phyloP scores from a whole-genome alignment of 306 rosid genomes.

The Cucurbita maxima region DNA sequence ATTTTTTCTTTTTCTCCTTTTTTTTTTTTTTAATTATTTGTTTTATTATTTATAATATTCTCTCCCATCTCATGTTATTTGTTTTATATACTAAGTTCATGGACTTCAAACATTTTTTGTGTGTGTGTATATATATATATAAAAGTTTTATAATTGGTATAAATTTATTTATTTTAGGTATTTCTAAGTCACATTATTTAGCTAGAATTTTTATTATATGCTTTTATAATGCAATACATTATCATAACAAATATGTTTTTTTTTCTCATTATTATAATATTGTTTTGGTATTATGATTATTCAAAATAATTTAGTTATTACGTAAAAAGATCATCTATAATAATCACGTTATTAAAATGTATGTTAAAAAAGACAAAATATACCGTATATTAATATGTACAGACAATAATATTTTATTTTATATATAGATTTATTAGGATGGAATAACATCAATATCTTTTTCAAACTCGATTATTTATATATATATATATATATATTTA shows the following conservation, averaged over 20 bases:
- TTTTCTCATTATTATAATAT: neutral
- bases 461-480: neutral
- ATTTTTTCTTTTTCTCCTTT: no score
- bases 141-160: neutral
- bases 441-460: neutral
- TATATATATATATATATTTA: no score
- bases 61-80: neutral
- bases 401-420: no score
- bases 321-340: no score
- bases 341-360: no score
- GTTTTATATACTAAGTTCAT: neutral
- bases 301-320: no score
- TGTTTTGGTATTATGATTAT: neutral
- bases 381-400: no score
- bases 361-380: no score
- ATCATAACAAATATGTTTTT: neutral
- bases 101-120: neutral
- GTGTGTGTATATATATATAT: no score
- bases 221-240: neutral
- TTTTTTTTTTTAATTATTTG: no score
- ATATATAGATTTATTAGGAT: no score
- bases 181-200: neutral
- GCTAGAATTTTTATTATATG: neutral
- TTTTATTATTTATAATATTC: no score
- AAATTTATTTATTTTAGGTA: neutral